Evolutionary conservation across 441 rosid genomes (phyloP).

Genomic region (Euphorbia schlechtendalii): DNA sequence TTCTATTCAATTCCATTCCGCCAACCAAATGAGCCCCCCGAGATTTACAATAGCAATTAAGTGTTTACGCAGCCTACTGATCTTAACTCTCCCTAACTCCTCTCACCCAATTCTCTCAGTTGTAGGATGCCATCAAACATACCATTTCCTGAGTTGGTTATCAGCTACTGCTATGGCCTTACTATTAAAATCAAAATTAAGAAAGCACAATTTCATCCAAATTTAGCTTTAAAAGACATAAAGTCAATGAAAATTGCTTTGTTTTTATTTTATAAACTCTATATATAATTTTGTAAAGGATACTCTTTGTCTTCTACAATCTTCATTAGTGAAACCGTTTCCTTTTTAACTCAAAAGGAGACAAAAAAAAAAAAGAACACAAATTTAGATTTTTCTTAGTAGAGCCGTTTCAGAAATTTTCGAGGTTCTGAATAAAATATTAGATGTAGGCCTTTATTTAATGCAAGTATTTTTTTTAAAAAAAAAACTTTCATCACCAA

Average conservation of each 20-base stretch:
- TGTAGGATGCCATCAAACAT: no score
- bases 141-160: slow-evolving; percentile 43
- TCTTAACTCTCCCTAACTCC: no score
- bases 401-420: background rate
- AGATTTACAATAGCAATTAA: no score
- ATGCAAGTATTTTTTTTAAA: no score
- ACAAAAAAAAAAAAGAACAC: background rate
- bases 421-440: no score
- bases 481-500: no score
- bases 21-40: no score
- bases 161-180: slow-evolving; percentile 49
- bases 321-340: slow-evolving; percentile 50
- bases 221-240: background rate
- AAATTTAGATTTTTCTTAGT: background rate
- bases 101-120: no score
- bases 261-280: background rate
- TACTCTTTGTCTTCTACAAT: slow-evolving; percentile 69
- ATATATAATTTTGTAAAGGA: slow-evolving; percentile 26
- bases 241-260: background rate
- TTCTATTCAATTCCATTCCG: no score
- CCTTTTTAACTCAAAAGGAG: slow-evolving; percentile 34
- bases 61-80: no score
- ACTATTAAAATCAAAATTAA: slow-evolving; percentile 32
- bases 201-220: slow-evolving; percentile 16
- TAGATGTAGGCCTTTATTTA: no score